phyloP scores from a whole-genome alignment of 345 rosid species.

The Punica granatum region DNA sequence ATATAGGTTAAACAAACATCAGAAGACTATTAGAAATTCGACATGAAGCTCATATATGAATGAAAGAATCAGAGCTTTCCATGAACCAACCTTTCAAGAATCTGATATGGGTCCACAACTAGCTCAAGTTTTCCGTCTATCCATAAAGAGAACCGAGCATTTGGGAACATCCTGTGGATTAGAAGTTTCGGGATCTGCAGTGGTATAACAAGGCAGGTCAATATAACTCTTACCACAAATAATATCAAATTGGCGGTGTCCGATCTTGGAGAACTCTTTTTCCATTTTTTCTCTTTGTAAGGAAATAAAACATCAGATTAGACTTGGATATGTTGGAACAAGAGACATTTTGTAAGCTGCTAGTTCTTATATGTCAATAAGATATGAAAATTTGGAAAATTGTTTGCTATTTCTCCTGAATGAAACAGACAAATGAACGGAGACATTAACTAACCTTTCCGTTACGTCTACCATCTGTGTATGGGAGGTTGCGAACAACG shows the following conservation, averaged over 20 bases:
- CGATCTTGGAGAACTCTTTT: background rate
- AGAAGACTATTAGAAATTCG: too few species aligned
- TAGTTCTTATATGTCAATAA: too few species aligned
- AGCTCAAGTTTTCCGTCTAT: slow-evolving; percentile 98
- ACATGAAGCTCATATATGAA: too few species aligned
- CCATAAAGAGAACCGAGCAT: slow-evolving; percentile 90
- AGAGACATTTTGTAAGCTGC: too few species aligned
- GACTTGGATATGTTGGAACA: too few species aligned
- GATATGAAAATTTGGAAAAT: too few species aligned
- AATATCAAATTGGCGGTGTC: background rate
- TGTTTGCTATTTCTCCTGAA: background rate
- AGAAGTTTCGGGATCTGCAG: slow-evolving; percentile 75
- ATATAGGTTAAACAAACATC: background rate
- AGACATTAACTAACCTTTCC: slow-evolving; percentile 54
- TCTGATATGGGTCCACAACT: slow-evolving; percentile 86
- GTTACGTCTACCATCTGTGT: slow-evolving; percentile 77
- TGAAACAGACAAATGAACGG: background rate
- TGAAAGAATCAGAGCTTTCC: too few species aligned
- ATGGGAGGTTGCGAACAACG: slow-evolving; percentile 81
- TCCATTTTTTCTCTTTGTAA: background rate
- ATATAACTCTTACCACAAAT: background rate
- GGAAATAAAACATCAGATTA: too few species aligned
- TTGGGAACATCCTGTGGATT: slow-evolving; percentile 83
- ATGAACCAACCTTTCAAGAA: slow-evolving; percentile 71
- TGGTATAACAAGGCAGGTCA: background rate